phyloP scores from a whole-genome alignment of 805 yeast genomes.

The Brettanomyces anomalus region DNA sequence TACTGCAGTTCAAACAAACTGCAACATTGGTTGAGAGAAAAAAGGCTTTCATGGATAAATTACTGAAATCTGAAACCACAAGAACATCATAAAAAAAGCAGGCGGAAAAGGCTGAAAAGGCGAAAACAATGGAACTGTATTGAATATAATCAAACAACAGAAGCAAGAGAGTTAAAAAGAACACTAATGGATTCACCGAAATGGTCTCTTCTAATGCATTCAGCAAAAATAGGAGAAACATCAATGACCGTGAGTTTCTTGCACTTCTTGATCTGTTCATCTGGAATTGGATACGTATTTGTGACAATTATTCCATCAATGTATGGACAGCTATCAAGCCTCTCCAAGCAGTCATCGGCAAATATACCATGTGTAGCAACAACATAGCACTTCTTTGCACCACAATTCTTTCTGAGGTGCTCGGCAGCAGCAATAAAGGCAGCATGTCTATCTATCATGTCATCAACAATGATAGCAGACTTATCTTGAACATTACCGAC shows the following conservation, averaged over 20 bases:
- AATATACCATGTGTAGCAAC: constrained; percentile 96
- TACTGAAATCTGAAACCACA: background rate
- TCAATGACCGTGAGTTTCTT: constrained; percentile 80
- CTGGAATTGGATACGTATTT: constrained; percentile 85
- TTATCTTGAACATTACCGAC: constrained; percentile 93
- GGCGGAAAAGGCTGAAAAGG: no score
- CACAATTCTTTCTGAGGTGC: constrained; percentile 91
- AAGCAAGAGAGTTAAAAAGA: constrained; percentile 78
- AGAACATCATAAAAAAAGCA: no score
- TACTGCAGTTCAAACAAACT: constrained; percentile 44
- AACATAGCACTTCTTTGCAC: constrained; percentile 83
- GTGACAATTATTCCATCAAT: constrained; percentile 93
- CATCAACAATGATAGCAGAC: constrained; percentile 91
- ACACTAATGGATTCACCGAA: constrained; percentile 96
- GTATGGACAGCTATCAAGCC: constrained; percentile 65
- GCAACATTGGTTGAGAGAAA: constrained; percentile 38
- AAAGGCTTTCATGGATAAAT: background rate
- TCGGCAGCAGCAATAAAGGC: constrained; percentile 97
- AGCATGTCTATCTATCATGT: constrained; percentile 93
- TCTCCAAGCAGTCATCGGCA: constrained; percentile 77
- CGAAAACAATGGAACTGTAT: constrained; percentile 1
- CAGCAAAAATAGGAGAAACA: constrained; percentile 92
- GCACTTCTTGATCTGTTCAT: constrained; percentile 45
- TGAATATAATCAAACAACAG: constrained; percentile 20
- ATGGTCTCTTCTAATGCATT: constrained; percentile 97